Percentiles rank a stretch among this genome's conserved stretches.
These are phyloP conservation scores for Tolypocladium paradoxum DNA, from an alignment of 2,329 filamentous ascomycete species.

Conservation along the genomic window DNA sequence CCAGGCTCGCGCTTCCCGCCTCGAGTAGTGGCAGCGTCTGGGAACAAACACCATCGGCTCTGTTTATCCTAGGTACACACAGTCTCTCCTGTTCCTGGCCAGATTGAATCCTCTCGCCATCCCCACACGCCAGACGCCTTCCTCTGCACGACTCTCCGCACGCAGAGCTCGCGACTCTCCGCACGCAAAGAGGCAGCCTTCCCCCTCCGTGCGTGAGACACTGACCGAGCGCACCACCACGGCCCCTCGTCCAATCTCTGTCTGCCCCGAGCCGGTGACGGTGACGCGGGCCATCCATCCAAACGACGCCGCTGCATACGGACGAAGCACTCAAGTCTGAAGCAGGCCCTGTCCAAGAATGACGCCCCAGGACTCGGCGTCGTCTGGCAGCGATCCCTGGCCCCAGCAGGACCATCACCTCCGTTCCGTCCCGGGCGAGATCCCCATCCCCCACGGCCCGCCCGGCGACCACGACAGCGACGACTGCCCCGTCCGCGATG, in stretches of 20 bases:
- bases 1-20: no score
- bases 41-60: background rate
- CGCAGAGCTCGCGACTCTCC: no score
- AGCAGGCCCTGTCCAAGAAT: no score
- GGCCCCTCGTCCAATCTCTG: background rate
- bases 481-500: slow-evolving; percentile 30
- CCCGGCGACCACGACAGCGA: slow-evolving; percentile 36
- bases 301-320: background rate
- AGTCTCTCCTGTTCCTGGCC: background rate
- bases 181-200: background rate
- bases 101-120: background rate
- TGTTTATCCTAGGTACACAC: background rate
- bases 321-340: no score
- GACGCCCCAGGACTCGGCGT: slow-evolving; percentile 1
- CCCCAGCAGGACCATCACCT: slow-evolving; percentile 7
- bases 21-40: background rate
- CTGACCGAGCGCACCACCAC: background rate
- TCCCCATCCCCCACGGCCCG: slow-evolving; percentile 43
- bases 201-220: background rate
- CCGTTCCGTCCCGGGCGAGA: slow-evolving; percentile 34
- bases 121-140: background rate
- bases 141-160: background rate
- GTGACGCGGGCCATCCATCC: background rate
- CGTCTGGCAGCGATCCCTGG: background rate
- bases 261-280: background rate